Evolutionary conservation across 768 basidiomycete species (phyloP).

Genomic region (Hortiboletus flavorubellus): DNA sequence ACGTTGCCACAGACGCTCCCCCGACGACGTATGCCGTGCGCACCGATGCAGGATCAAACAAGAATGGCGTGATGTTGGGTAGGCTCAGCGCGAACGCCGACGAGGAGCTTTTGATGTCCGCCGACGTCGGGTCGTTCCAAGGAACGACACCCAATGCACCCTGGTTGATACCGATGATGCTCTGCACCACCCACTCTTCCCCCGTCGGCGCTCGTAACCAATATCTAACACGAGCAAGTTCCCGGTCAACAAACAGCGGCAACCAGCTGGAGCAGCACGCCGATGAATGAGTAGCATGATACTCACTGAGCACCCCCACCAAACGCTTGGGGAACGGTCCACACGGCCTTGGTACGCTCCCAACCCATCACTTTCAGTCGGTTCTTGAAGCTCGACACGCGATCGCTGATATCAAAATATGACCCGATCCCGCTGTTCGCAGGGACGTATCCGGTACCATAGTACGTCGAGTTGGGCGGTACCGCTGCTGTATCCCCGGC

Average conservation of each 20-base stretch:
- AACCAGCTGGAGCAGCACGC: no score
- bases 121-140: slow-evolving; percentile 52
- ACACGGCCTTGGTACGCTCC: slow-evolving; percentile 65
- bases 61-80: slow-evolving; percentile 44
- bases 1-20: slow-evolving; percentile 49
- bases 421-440: slow-evolving; percentile 30
- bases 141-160: slow-evolving; percentile 53
- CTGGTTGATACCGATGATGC: slow-evolving; percentile 66
- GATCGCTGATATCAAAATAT: slow-evolving; percentile 64
- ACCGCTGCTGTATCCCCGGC: slow-evolving; percentile 41
- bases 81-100: slow-evolving; percentile 40
- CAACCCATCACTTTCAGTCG: slow-evolving; percentile 62
- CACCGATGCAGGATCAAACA: slow-evolving; percentile 40
- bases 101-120: slow-evolving; percentile 43
- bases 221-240: no score
- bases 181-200: slow-evolving; percentile 64
- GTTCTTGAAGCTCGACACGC: slow-evolving; percentile 64
- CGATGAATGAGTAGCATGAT: no score
- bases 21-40: slow-evolving; percentile 38
- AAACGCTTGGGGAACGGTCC: slow-evolving; percentile 82
- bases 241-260: no score
- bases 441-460: slow-evolving; percentile 14
- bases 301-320: slow-evolving; percentile 30
- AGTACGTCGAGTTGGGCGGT: slow-evolving; percentile 24
- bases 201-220: slow-evolving; percentile 56